These are phyloP conservation scores for Termitomyces sp. DNA, from an alignment of 768 basidiomycete species.

Conservation along the genomic window DNA sequence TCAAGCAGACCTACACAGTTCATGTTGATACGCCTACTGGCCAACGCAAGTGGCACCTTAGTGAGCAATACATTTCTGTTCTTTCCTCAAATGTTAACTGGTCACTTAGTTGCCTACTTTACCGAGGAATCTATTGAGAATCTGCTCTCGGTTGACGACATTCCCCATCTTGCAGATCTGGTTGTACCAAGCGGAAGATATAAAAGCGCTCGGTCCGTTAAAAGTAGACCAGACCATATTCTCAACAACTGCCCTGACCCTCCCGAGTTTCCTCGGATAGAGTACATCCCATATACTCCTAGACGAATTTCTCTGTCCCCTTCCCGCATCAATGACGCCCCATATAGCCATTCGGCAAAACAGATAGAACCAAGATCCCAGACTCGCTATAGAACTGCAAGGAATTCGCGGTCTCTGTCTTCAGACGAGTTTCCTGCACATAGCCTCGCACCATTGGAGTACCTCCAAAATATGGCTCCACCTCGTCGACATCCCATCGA, in stretches of 20 bases:
- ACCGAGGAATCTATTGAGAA: slow-evolving; percentile 63
- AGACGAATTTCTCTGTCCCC: slow-evolving; percentile 17
- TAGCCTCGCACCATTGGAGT: slow-evolving; percentile 61
- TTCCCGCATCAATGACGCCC: slow-evolving; percentile 15
- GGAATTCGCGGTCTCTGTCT: slow-evolving; percentile 24
- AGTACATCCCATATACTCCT: slow-evolving; percentile 42
- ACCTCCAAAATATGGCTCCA: slow-evolving; percentile 59
- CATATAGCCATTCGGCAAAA: slow-evolving; percentile 9
- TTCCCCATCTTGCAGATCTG: slow-evolving; percentile 45
- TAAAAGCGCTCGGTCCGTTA: slow-evolving; percentile 65
- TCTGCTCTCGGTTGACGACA: slow-evolving; percentile 59
- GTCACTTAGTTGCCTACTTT: slow-evolving; percentile 69
- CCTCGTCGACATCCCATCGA: slow-evolving; percentile 67
- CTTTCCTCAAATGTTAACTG: neutral
- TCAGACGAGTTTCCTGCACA: slow-evolving; percentile 25
- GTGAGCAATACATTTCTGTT: slow-evolving; percentile 32
- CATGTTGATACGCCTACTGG: slow-evolving; percentile 64
- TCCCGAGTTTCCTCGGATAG: slow-evolving; percentile 33
- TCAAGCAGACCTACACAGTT: slow-evolving; percentile 82
- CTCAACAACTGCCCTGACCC: slow-evolving; percentile 39
- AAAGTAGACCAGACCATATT: slow-evolving; percentile 48
- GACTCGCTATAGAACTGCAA: slow-evolving; percentile 3
- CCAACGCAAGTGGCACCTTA: slow-evolving; percentile 78
- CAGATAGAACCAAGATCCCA: slow-evolving; percentile 1
- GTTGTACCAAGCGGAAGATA: slow-evolving; percentile 63